Conservation (phyloP, 257 asterid genomes). For the Solanum pennellii region DNA sequence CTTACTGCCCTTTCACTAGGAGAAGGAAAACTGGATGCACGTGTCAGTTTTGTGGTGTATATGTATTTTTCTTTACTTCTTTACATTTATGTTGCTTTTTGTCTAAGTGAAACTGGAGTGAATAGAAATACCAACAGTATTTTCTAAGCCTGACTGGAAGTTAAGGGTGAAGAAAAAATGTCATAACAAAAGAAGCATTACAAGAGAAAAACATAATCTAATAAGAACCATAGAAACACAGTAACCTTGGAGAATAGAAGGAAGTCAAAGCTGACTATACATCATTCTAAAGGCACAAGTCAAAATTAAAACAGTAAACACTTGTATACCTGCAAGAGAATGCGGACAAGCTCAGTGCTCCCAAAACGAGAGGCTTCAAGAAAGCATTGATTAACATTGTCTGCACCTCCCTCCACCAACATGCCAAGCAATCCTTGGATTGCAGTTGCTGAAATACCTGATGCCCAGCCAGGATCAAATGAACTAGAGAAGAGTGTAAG, state of each 20-base stretch:
- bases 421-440: conserved; percentile 86
- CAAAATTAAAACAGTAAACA: background rate
- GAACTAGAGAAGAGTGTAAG: conserved; percentile 96
- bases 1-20: background rate
- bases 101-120: background rate
- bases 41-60: background rate
- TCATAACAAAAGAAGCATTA: background rate
- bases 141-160: background rate
- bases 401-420: conserved; percentile 99
- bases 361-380: conserved; percentile 99
- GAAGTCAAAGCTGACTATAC: background rate
- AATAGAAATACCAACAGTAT: background rate
- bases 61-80: background rate
- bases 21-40: background rate
- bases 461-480: conserved; percentile 97
- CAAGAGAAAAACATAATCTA: background rate
- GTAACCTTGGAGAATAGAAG: background rate
- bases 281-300: background rate
- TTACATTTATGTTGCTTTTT: background rate
- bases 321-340: conserved; percentile 67
- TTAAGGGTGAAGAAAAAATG: background rate
- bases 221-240: background rate
- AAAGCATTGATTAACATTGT: conserved; percentile 94
- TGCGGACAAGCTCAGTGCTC: conserved; percentile 99
- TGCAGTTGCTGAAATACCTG: conserved; percentile 91